Evolutionary conservation across 177 flowering plant species (phyloP).

Genomic region (Telopea speciosissima): DNA sequence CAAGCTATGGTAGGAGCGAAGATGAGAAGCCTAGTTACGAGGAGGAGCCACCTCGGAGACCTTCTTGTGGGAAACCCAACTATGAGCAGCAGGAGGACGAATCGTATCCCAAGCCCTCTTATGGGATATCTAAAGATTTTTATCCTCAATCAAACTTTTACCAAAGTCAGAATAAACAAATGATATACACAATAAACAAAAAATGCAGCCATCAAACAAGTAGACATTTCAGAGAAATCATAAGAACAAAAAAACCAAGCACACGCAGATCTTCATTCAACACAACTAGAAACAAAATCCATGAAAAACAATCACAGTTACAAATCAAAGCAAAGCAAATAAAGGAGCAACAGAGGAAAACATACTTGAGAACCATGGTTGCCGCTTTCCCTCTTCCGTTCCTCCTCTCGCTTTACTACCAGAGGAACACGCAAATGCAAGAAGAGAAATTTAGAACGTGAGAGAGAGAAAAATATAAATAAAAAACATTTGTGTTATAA

Average conservation of each 20-base stretch:
- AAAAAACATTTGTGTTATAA: too few relatives aligned
- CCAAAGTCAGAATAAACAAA: neutral
- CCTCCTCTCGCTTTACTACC: too few relatives aligned
- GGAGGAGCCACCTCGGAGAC: neutral
- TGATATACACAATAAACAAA: neutral
- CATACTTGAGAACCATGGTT: constrained; percentile 21
- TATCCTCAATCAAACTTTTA: neutral
- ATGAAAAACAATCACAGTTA: too few relatives aligned
- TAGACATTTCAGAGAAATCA: neutral
- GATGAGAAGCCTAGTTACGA: neutral
- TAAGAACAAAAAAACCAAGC: neutral
- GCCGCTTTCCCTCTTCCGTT: constrained; percentile 10
- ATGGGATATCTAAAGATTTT: neutral
- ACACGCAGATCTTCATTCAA: neutral
- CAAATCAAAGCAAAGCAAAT: neutral
- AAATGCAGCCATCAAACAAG: neutral
- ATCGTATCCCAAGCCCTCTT: constrained; percentile 8
- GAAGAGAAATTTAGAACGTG: too few relatives aligned
- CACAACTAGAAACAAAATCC: too few relatives aligned
- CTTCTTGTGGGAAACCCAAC: neutral
- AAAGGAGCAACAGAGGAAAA: neutral
- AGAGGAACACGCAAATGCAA: too few relatives aligned
- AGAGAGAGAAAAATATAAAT: too few relatives aligned
- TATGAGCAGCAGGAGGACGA: constrained; percentile 18
- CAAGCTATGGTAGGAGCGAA: neutral